Evolutionary conservation across 2,329 filamentous ascomycete species (phyloP), one percentile per base, ranked within the genome.

Genomic region (Penicillium sp.): DNA sequence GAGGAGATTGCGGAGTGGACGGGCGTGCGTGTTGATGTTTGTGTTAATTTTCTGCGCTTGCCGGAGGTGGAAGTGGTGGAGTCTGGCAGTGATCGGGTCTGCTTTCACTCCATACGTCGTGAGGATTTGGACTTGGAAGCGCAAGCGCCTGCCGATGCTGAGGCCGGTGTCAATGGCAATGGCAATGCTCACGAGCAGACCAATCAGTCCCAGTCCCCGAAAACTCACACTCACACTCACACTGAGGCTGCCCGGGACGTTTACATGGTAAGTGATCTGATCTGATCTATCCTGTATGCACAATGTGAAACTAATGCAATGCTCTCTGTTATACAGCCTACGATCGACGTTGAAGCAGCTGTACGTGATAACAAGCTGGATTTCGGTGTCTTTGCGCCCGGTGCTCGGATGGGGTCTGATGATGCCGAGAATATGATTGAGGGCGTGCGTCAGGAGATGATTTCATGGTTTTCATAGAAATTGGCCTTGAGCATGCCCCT

Each of bases 1-100:
- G 84, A 83, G 75, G 87, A 96, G 69, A 87, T 96, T 33, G 73
- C 79, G 18, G 71, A 80, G 14, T 96, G 91, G 91, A 93, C 90
- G 0, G 88, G 88, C 0, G 74, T 91, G 2, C 77, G 72, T 50
- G 71, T 96, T 1, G 83, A 89, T 62, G 86, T 83, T 0, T 93
- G 90, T 74, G 85, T 96, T 64, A 97, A 97, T 69, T 94, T 96
- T 60, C 72, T 96, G 16, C 85, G 79, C 48, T 70, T 86, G 5
- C 82, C 82, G 1, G 75, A 75, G 36, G 57, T 62, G 1, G 61
- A 64, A 3, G 75, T 74, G 34, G 59, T 61, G 1, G 61, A 63
- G 3, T 43, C 53, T 28, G 24, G 24, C 24, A 5, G 5, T 28
- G 24, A 10, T 10, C 24, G 24, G 13, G 44, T 48, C 24, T 28